These are phyloP conservation scores for Chalciporus sp. DNA, from an alignment of 1,284 basidiomycete genomes.

Conservation along the genomic window DNA sequence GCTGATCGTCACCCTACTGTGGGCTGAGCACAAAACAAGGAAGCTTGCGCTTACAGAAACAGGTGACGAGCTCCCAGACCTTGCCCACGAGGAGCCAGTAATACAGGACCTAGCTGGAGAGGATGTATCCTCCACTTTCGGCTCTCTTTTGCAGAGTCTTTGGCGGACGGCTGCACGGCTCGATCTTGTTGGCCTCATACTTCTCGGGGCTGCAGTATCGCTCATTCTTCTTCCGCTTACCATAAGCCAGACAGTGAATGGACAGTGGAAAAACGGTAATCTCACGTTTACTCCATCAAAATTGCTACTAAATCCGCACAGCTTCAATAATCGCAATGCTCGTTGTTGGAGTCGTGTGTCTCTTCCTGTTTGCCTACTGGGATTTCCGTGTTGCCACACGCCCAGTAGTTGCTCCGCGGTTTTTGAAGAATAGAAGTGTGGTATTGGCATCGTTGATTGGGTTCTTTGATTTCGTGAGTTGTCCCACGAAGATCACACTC, in stretches of 20 bases:
- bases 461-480: constrained; percentile 66
- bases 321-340: constrained; percentile 61
- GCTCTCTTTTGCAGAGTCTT: constrained; percentile 18
- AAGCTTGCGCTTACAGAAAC: constrained; percentile 45
- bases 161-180: constrained; percentile 47
- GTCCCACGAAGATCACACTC: constrained; percentile 9
- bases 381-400: constrained; percentile 50
- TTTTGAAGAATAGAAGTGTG: constrained; percentile 60
- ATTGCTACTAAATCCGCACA: constrained; percentile 23
- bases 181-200: constrained; percentile 67
- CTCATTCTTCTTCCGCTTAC: constrained; percentile 73
- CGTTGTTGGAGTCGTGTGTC: constrained; percentile 47
- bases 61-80: neutral
- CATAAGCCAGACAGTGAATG: constrained; percentile 46
- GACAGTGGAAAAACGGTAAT: constrained; percentile 48
- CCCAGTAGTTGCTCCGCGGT: constrained; percentile 57
- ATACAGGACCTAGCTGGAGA: neutral
- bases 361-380: constrained; percentile 50
- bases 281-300: neutral
- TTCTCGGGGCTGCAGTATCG: constrained; percentile 62
- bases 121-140: neutral
- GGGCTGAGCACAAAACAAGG: constrained; percentile 70
- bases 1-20: constrained; percentile 66
- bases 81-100: neutral
- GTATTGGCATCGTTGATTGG: constrained; percentile 65